Conservation (phyloP, 2,329 filamentous ascomycete species). For the Blastomyces emzantsi region DNA sequence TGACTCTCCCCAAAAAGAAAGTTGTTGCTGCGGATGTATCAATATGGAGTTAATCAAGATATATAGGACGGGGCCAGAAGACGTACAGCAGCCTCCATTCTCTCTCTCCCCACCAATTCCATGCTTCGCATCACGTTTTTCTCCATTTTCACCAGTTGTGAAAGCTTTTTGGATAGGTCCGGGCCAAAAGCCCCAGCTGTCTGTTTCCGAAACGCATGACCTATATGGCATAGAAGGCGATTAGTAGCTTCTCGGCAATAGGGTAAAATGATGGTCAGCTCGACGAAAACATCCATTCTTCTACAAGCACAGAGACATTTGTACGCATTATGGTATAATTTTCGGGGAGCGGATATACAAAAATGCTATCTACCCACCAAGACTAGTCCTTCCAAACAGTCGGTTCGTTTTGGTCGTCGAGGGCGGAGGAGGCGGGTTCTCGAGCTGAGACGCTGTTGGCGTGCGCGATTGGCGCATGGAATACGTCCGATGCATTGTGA, state of each 20-base stretch:
- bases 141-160: constrained; percentile 99
- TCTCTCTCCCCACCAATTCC: constrained; percentile 87
- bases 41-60: constrained; percentile 13
- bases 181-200: constrained; percentile 52
- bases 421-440: constrained; percentile 87
- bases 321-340: constrained; percentile 10
- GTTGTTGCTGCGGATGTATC: constrained; percentile 66
- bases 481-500: constrained; percentile 90
- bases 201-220: constrained; percentile 52
- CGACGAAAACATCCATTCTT: background rate
- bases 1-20: constrained; percentile 92
- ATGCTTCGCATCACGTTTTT: constrained; percentile 99
- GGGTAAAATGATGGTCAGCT: background rate
- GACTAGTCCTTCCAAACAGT: constrained; percentile 74
- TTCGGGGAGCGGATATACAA: background rate
- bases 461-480: constrained; percentile 97
- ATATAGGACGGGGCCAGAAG: background rate
- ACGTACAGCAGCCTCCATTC: constrained; percentile 96
- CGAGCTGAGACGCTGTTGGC: constrained; percentile 80
- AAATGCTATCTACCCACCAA: constrained; percentile 57
- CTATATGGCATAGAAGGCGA: constrained; percentile 30
- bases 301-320: background rate
- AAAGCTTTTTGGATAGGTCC: constrained; percentile 94
- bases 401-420: constrained; percentile 87
- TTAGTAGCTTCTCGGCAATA: background rate